phyloP scores from a whole-genome alignment of 257 asterid genomes.

The Solanum appendiculatum region DNA sequence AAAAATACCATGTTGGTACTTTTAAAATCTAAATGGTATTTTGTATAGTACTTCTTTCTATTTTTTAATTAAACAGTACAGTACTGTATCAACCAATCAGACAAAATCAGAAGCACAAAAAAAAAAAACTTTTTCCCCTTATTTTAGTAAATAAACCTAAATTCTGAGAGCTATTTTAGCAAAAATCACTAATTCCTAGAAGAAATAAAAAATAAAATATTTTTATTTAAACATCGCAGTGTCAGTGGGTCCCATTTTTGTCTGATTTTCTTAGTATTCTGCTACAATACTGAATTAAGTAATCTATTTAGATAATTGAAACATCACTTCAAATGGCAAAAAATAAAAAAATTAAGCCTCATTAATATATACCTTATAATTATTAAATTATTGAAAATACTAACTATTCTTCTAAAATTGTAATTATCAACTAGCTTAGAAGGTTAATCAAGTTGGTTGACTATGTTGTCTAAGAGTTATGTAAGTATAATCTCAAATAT shows the following conservation, averaged over 20 bases:
- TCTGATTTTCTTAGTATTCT: slow-evolving; percentile 23
- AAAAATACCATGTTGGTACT: slow-evolving; percentile 6
- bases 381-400: background rate
- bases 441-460: slow-evolving; percentile 18
- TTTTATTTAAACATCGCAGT: slow-evolving; percentile 7
- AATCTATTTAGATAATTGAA: background rate
- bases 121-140: background rate
- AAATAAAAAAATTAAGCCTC: background rate
- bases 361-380: slow-evolving; percentile 3
- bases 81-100: slow-evolving; percentile 29
- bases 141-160: slow-evolving; percentile 12
- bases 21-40: slow-evolving; percentile 7
- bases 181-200: background rate
- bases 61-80: slow-evolving; percentile 6
- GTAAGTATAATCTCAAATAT: background rate
- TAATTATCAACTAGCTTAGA: slow-evolving; percentile 20
- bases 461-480: slow-evolving; percentile 1
- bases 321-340: slow-evolving; percentile 12
- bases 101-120: background rate
- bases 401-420: background rate
- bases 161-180: background rate
- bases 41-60: slow-evolving; percentile 1
- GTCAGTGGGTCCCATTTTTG: slow-evolving; percentile 32
- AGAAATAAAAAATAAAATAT: background rate
- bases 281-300: background rate